Evolutionary conservation across 1,139 yeast genomes (phyloP), one percentile per base, ranked within the genome.

Genomic region (Debaryomyces fabryi): DNA sequence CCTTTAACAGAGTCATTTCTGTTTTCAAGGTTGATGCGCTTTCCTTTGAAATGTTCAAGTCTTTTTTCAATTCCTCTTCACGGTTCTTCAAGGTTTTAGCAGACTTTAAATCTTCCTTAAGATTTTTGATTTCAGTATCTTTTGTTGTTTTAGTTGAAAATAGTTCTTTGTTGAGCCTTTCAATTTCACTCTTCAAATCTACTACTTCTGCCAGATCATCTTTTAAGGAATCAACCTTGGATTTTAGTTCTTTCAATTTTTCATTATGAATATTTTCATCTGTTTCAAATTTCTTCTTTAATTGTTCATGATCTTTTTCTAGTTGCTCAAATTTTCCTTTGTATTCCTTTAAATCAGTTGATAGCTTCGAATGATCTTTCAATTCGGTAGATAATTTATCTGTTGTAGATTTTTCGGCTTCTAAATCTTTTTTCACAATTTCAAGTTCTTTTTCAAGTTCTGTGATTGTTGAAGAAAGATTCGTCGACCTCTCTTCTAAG

Each of bases 141-240:
- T 53, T 40, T 23, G 46, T 50, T 12, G 52, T 9, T 38, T 50
- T 30, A 46, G 45, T 42, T 9, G 18, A 33, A 38, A 20, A 46
- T 50, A 36, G 42, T 48, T 52, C 47, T 25, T 45, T 35, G 32
- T 49, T 48, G 41, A 49, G 42, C 20, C 46, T 40, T 35, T 48
- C 41, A 52, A 37, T 16, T 25, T 53, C 43, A 27, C 37, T 30
- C 35, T 44, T 36, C 32, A 42, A 45, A 16, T 20, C 12, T 4
- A 6, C 12, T 6, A 16, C 13, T 6, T 9, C 23, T 6, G 3
- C 13, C 25, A 35, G 38, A 8, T 35, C 25, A 12, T n/a, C 23
- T 10, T 20, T 24, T 21, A 35, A 35, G 23, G 38, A 35, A 21
- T 20, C 25, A 12, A 35, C 4, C 9, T 18, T 35, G 12, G 25